Conservation (phyloP, 495 filamentous ascomycete species). For the Aspergillus wentii region DNA sequence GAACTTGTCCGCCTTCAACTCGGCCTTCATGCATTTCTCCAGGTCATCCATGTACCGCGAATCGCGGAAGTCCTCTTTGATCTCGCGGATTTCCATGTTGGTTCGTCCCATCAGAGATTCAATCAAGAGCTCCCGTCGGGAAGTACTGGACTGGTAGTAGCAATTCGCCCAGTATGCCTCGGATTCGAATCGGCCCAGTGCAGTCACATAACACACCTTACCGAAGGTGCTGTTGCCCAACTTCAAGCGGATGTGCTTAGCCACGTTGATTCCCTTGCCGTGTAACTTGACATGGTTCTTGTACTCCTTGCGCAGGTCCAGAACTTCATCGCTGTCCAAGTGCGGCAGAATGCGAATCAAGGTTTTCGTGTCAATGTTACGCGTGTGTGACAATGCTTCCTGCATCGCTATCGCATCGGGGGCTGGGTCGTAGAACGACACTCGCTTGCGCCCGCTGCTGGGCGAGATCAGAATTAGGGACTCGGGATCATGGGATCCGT, state of each 20-base stretch:
- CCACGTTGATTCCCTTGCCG: constrained; percentile 84
- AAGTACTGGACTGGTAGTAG: constrained; percentile 90
- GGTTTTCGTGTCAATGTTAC: constrained; percentile 60
- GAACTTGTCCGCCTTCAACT: constrained; percentile 92
- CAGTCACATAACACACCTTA: constrained; percentile 86
- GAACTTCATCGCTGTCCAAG: constrained; percentile 78
- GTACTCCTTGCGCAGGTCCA: constrained; percentile 81
- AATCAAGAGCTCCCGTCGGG: constrained; percentile 81
- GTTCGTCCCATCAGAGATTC: constrained; percentile 85
- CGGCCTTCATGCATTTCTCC: constrained; percentile 79
- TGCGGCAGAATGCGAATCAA: constrained; percentile 81
- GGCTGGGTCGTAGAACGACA: constrained; percentile 67
- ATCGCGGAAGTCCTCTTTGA: constrained; percentile 90
- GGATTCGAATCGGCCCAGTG: constrained; percentile 85
- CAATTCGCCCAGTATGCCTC: constrained; percentile 98
- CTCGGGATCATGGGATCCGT: constrained; percentile 20
- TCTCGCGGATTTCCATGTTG: constrained; percentile 80
- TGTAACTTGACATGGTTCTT: constrained; percentile 80
- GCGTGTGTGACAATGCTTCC: constrained; percentile 64
- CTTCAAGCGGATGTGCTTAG: constrained; percentile 85
- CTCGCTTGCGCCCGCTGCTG: constrained; percentile 37
- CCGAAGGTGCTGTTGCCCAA: constrained; percentile 71
- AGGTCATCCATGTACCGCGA: constrained; percentile 86
- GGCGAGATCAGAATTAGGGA: constrained; percentile 27
- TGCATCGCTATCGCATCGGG: constrained; percentile 73